These are phyloP conservation scores for Nitzschia sp. DNA, from an alignment of 108 stramenopile species.

Conservation along the genomic window DNA sequence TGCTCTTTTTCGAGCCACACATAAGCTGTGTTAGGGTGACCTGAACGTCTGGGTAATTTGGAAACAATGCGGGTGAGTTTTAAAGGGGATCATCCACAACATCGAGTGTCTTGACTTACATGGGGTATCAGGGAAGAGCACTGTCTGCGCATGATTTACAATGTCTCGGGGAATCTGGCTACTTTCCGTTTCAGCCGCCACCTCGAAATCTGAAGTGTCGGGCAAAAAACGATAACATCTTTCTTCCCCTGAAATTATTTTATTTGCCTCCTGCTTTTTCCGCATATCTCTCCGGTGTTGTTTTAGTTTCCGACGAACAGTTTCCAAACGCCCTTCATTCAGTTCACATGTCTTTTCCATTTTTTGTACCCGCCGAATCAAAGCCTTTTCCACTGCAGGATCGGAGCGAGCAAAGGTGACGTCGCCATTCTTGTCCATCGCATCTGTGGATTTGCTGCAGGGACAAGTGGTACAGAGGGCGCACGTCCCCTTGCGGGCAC, in stretches of 20 bases:
- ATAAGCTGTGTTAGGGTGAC: not conserved
- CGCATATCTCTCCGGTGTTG: conserved; percentile 45
- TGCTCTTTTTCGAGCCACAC: not conserved
- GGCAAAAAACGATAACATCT: not conserved
- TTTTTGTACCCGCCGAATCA: conserved; percentile 47
- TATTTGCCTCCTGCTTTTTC: conserved; percentile 17
- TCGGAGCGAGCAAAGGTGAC: conserved; percentile 33
- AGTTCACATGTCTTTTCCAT: conserved; percentile 41
- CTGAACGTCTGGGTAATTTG: not conserved
- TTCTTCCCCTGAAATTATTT: too few relatives aligned
- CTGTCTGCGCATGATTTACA: conserved; percentile 11
- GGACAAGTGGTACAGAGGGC: conserved; percentile 46
- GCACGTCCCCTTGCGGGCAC: conserved; percentile 21
- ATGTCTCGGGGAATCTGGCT: not conserved
- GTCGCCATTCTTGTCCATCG: not conserved
- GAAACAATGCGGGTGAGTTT: not conserved
- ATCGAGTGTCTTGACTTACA: conserved; percentile 15
- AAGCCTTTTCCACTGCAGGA: conserved; percentile 38
- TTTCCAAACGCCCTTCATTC: conserved; percentile 32
- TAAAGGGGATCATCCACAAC: too few relatives aligned
- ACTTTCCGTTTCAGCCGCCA: not conserved
- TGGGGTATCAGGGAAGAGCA: conserved; percentile 21
- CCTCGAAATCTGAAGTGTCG: not conserved
- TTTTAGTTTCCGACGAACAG: conserved; percentile 38
- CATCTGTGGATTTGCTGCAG: conserved; percentile 7